phyloP scores from a whole-genome alignment of 805 yeast species.

The Blastobotrys robertii region DNA sequence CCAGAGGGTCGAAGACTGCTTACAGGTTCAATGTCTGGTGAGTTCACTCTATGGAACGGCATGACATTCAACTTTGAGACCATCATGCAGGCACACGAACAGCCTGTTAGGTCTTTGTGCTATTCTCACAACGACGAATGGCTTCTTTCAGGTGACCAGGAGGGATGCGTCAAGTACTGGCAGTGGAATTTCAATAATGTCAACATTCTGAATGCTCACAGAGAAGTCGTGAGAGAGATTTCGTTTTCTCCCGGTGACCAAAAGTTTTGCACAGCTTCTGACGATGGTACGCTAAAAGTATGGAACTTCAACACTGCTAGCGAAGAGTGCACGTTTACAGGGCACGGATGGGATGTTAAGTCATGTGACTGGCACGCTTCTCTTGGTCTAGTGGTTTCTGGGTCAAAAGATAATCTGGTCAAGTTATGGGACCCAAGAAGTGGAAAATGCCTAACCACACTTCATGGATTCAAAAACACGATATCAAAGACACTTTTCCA shows the following conservation, averaged over 20 bases:
- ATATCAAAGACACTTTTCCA: conserved; percentile 82
- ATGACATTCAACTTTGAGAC: conserved; percentile 91
- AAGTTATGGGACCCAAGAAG: conserved; percentile 94
- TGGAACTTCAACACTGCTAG: conserved; percentile 90
- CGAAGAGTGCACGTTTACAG: conserved; percentile 70
- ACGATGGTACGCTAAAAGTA: conserved; percentile 80
- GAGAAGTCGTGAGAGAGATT: conserved; percentile 76
- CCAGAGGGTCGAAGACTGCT: conserved; percentile 89
- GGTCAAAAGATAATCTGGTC: conserved; percentile 89
- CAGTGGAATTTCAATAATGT: conserved; percentile 97
- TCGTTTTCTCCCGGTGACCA: conserved; percentile 86
- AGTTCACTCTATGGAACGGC: conserved; percentile 95
- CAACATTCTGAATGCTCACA: conserved; percentile 51
- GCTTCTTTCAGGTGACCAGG: conserved; percentile 90
- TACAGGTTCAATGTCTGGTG: conserved; percentile 89
- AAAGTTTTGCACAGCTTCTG: conserved; percentile 89
- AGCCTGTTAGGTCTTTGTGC: conserved; percentile 66
- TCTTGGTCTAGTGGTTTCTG: conserved; percentile 78
- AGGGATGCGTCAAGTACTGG: conserved; percentile 90
- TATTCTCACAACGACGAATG: conserved; percentile 91
- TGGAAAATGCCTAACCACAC: conserved; percentile 45
- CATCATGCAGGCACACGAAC: conserved; percentile 97
- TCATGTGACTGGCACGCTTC: conserved; percentile 95
- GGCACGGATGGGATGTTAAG: conserved; percentile 99
- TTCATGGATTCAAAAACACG: conserved; percentile 90